phyloP scores from a whole-genome alignment of 345 rosid genomes.

The Euphorbia pulcherrima region DNA sequence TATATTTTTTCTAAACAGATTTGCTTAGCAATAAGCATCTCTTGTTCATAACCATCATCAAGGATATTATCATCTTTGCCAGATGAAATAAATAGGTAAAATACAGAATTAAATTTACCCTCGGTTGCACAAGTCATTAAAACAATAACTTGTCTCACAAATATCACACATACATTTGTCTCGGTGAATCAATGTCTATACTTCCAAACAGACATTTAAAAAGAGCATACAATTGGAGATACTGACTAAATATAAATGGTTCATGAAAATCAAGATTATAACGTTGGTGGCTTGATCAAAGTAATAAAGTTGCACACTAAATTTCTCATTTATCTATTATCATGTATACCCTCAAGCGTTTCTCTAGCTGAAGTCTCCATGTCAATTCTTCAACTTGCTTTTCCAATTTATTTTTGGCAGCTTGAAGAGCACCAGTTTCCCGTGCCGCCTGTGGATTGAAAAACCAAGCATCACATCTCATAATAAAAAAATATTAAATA shows the following conservation, averaged over 20 bases:
- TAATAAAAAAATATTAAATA: neutral
- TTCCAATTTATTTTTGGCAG: slow-evolving; percentile 94
- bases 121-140: neutral
- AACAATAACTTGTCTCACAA: neutral
- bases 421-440: slow-evolving; percentile 99
- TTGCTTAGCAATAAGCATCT: neutral
- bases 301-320: neutral
- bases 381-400: slow-evolving; percentile 98
- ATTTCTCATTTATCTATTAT: slow-evolving; percentile 1
- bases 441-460: slow-evolving; percentile 68
- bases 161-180: neutral
- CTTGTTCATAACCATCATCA: neutral
- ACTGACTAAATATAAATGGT: neutral
- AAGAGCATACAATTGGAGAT: neutral
- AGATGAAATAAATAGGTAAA: neutral
- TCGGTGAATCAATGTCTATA: neutral
- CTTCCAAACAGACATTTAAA: neutral
- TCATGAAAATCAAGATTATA: neutral
- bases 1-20: neutral
- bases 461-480: slow-evolving; percentile 1
- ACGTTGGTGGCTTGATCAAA: neutral
- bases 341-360: slow-evolving; percentile 80
- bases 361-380: slow-evolving; percentile 96
- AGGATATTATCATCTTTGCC: neutral
- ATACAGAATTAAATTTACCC: neutral